Percentiles rank a stretch among this genome's conserved stretches.
Conservation (phyloP, 2,329 filamentous ascomycete species). For the Botrytis byssoidea region DNA sequence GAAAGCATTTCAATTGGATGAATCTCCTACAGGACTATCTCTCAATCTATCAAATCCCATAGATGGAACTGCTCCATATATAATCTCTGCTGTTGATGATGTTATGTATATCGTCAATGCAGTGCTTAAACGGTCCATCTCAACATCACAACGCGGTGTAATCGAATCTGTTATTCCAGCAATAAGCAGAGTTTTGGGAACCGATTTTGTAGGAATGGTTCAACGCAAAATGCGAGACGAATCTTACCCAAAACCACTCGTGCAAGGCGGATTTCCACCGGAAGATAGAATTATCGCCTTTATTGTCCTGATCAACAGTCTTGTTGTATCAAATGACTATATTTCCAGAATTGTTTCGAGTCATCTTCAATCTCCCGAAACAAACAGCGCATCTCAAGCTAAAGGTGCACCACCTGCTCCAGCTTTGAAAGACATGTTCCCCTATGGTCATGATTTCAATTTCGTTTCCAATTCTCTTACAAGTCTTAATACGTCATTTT, state of each 20-base stretch:
- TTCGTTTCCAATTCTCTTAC: conserved; percentile 68
- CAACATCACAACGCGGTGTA: conserved; percentile 79
- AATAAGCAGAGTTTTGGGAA: conserved; percentile 74
- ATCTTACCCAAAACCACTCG: conserved; percentile 76
- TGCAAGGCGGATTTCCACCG: conserved; percentile 78
- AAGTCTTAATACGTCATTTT: conserved; percentile 69
- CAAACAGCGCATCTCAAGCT: conserved; percentile 1
- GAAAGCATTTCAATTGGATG: conserved; percentile 95
- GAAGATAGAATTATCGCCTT: conserved; percentile 88
- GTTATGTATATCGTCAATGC: conserved; percentile 99
- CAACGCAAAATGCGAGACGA: conserved; percentile 98
- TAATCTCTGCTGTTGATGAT: conserved; percentile 94
- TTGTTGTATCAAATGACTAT: conserved; percentile 91
- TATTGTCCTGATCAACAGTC: conserved; percentile 90
- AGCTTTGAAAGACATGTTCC: conserved; percentile 65
- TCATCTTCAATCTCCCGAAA: conserved; percentile 52
- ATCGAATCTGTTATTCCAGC: conserved; percentile 76
- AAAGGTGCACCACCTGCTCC: conserved; percentile 12
- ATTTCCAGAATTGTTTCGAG: conserved; percentile 78
- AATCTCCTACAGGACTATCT: conserved; percentile 75
- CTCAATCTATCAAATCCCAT: conserved; percentile 71
- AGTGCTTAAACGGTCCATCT: conserved; percentile 80
- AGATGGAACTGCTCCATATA: conserved; percentile 78
- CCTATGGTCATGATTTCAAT: conserved; percentile 71
- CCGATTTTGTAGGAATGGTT: conserved; percentile 94